phyloP scores from a whole-genome alignment of 148 eudicot genomes.

The Drosera capensis region DNA sequence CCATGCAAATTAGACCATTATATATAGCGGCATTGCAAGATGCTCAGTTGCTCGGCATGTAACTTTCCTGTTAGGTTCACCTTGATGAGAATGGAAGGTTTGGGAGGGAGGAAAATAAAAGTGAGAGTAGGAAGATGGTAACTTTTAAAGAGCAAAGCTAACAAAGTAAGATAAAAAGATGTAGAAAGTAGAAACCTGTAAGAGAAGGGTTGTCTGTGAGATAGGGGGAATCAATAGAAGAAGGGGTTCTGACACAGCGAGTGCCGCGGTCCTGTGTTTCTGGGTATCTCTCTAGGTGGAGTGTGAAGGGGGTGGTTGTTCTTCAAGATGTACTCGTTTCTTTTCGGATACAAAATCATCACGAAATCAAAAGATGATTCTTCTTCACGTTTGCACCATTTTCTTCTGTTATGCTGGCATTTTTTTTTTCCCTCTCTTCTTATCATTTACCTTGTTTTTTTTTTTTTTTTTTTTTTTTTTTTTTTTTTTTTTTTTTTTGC shows the following conservation, averaged over 20 bases:
- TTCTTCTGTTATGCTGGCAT: conserved; percentile 2
- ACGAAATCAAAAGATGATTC: conserved; percentile 1
- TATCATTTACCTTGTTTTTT: conserved; percentile 7
- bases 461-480: conserved; percentile 1
- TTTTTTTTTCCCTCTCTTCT: conserved; percentile 7
- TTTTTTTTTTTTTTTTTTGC: neutral
- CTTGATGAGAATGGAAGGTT: neutral
- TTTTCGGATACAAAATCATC: conserved; percentile 2
- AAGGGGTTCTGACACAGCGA: conserved; percentile 12
- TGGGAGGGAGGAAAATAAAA: neutral
- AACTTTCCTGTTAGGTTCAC: neutral
- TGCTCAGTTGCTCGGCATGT: too few relatives aligned
- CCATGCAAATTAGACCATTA: neutral
- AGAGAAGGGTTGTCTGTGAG: conserved; percentile 8
- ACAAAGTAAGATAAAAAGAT: too few relatives aligned
- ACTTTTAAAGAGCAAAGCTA: conserved; percentile 62
- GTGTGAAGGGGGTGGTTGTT: neutral
- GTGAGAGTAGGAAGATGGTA: conserved; percentile 29
- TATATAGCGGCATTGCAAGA: too few relatives aligned
- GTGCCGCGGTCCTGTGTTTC: conserved; percentile 18
- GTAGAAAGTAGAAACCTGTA: too few relatives aligned
- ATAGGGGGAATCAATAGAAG: conserved; percentile 14
- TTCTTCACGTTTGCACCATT: conserved; percentile 2
- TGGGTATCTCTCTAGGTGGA: conserved; percentile 8
- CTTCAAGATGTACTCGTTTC: conserved; percentile 26